phyloP scores from a whole-genome alignment of 257 asterid species.

The Prunella vulgaris region DNA sequence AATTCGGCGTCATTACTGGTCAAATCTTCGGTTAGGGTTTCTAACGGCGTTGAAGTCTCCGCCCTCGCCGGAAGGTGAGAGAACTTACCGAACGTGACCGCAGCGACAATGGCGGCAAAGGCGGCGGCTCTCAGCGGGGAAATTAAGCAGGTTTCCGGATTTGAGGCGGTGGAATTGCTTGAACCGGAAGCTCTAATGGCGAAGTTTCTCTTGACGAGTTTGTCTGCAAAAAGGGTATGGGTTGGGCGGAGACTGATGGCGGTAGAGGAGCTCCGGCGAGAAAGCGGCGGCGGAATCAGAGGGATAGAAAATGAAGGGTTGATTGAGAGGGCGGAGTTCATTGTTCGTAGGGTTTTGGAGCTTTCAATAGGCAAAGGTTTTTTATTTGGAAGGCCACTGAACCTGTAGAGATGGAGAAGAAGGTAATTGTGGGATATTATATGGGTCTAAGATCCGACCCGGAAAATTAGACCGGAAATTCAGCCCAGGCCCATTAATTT shows the following conservation, averaged over 20 bases:
- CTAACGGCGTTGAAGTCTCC: constrained; percentile 30
- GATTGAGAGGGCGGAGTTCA: constrained; percentile 34
- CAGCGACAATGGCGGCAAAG: constrained; percentile 47
- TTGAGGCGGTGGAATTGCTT: constrained; percentile 14
- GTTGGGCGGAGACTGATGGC: constrained; percentile 12
- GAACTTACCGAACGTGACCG: constrained; percentile 45
- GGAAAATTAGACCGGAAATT: background rate
- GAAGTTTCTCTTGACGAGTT: constrained; percentile 7
- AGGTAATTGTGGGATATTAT: background rate
- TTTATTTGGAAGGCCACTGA: background rate
- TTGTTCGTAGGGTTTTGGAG: constrained; percentile 3
- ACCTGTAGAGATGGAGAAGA: background rate
- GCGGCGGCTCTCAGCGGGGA: constrained; percentile 48
- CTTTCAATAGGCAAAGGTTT: constrained; percentile 14
- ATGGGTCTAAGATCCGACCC: constrained; percentile 11
- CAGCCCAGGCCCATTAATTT: background rate
- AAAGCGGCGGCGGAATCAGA: constrained; percentile 15
- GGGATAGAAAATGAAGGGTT: constrained; percentile 19
- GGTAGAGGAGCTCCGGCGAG: constrained; percentile 17
- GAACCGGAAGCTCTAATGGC: constrained; percentile 28
- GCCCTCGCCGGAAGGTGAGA: constrained; percentile 27
- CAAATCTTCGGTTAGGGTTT: constrained; percentile 29
- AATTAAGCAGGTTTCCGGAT: constrained; percentile 19
- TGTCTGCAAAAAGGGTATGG: background rate
- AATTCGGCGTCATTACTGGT: background rate